phyloP scores from a whole-genome alignment of 352 stramenopile species.

The Blastocystis sp. region DNA sequence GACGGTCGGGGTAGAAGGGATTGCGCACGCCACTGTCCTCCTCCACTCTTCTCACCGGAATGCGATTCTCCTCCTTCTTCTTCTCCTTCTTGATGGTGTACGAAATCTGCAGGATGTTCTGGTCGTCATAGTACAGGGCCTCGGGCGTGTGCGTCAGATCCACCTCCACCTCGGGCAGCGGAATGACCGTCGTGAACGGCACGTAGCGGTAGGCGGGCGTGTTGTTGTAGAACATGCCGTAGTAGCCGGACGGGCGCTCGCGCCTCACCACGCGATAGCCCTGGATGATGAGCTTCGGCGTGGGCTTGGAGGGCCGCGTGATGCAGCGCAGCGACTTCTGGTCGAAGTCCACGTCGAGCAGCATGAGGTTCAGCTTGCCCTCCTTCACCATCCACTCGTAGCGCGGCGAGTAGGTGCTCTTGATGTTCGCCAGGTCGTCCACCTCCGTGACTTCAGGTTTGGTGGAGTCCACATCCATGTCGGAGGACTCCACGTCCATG shows the following conservation, averaged over 20 bases:
- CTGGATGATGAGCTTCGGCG: slow-evolving; percentile 51
- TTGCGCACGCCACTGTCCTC: background rate
- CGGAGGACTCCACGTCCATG: background rate
- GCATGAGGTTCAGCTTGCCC: slow-evolving; percentile 46
- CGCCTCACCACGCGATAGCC: slow-evolving; percentile 39
- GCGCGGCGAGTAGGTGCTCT: slow-evolving; percentile 26
- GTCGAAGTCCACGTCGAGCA: slow-evolving; percentile 61
- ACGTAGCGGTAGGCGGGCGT: slow-evolving; percentile 28
- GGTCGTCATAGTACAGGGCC: slow-evolving; percentile 57
- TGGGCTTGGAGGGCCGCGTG: slow-evolving; percentile 22
- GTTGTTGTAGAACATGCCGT: slow-evolving; percentile 36
- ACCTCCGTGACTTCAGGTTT: slow-evolving; percentile 36
- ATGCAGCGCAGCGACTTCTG: slow-evolving; percentile 57
- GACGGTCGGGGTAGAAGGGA: slow-evolving; percentile 9
- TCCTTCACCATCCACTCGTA: slow-evolving; percentile 55
- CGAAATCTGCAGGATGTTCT: slow-evolving; percentile 53
- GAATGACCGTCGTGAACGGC: slow-evolving; percentile 62
- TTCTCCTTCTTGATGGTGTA: slow-evolving; percentile 17
- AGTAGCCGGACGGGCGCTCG: slow-evolving; percentile 8
- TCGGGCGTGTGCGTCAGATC: slow-evolving; percentile 15
- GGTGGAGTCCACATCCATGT: slow-evolving; percentile 15
- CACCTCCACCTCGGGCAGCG: slow-evolving; percentile 28
- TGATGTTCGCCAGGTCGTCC: background rate
- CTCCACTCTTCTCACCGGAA: background rate
- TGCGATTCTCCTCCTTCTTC: background rate